phyloP scores from a whole-genome alignment of 108 stramenopile species.

The Hondaea fermentalgiana region DNA sequence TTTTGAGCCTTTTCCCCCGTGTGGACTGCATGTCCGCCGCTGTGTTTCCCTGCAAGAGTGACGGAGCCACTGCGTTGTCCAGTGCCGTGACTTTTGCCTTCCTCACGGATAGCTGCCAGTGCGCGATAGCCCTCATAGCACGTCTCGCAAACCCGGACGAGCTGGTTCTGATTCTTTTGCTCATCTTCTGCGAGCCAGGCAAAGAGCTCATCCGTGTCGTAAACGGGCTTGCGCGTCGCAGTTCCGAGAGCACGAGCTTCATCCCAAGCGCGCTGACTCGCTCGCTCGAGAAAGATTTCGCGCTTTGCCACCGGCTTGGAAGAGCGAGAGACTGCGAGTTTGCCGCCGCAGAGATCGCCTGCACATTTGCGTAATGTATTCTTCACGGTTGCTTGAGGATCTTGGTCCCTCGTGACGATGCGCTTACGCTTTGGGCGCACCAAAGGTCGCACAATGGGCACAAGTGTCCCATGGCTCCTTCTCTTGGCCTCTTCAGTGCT shows the following conservation, averaged over 20 bases:
- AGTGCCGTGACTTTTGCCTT: not conserved
- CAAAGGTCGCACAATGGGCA: not conserved
- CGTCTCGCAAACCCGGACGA: not conserved
- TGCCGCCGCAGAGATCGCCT: not conserved
- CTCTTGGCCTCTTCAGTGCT: not conserved
- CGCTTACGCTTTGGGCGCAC: not conserved
- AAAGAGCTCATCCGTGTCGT: not conserved
- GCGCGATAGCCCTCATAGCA: not conserved
- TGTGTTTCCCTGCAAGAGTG: no score
- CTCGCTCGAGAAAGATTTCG: not conserved
- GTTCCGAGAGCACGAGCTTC: not conserved
- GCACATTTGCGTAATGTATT: not conserved
- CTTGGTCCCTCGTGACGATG: not conserved
- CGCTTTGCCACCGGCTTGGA: not conserved
- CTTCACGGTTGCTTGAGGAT: not conserved
- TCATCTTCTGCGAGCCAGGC: not conserved
- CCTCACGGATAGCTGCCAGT: not conserved
- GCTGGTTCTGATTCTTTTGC: not conserved
- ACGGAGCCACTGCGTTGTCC: no score
- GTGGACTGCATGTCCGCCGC: no score
- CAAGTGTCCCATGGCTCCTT: not conserved
- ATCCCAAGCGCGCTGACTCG: not conserved
- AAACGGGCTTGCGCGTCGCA: not conserved
- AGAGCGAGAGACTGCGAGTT: not conserved
- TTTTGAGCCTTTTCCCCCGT: not conserved